Base-by-base conservation (phyloP, 441 rosid species). In the Melastoma candidum region DNA sequence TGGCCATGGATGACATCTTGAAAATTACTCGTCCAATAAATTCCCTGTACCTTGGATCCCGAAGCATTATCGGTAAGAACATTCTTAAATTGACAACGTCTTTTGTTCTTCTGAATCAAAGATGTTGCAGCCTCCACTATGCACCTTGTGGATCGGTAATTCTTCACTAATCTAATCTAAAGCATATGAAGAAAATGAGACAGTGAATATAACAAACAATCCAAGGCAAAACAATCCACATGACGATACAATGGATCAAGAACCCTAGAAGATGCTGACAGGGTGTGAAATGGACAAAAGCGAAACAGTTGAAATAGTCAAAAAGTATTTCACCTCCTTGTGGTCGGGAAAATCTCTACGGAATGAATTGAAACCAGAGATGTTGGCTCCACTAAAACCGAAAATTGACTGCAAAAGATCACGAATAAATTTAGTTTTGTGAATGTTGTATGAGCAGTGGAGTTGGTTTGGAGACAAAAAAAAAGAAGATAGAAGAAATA, bases 51-150 rank as follows among this genome's bases (percentile, higher is more conserved):
- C 96, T 92, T 92, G 36, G 96, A 83, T 66, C 98, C 96, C 41
- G 72, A 67, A 26, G 85, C 74, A 78, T 92, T 92, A 68, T 85
- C 96, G 22, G 98, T 71, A 13, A 78, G 77, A 54, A 74, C 77
- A 67, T 80, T 78, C 73, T 92, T 82, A 53, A 74, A 77, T 57
- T 62, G 77, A 64, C 90, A 73, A 48, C 92, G 66, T 61, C 81
- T 88, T 44, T 57, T 63, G 68, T 92, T 92, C 67, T 92, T 74
- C 77, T 71, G 74, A 45, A 92, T 92, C 47, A 92, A 88, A 68
- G 75, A 77, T 66, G 85, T 74, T 29, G 96, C 98, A 57, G 98
- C 98, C 74, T 92, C 98, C 63, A 92, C 94, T 25, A 88, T 92
- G 62, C 74, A 76, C 56, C 95, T 73, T 1, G 97, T 88, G 53